phyloP scores from a whole-genome alignment of 495 filamentous ascomycete species.

The Penicillium canariense region DNA sequence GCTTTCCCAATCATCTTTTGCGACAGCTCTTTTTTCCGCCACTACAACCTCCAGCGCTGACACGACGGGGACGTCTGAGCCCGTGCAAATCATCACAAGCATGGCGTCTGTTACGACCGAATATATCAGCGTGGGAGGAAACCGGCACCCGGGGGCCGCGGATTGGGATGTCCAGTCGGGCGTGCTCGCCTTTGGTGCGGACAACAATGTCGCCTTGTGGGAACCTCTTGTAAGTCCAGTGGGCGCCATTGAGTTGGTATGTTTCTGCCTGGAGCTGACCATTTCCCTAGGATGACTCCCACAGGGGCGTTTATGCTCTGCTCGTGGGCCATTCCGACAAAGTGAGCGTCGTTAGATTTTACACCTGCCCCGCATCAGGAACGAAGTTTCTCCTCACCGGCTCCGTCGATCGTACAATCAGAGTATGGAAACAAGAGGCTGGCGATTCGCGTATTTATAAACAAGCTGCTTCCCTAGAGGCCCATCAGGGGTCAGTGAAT shows the following conservation, averaged over 20 bases:
- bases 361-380: slow-evolving; percentile 49
- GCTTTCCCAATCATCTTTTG: slow-evolving; percentile 25
- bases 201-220: slow-evolving; percentile 88
- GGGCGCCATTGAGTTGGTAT: background rate
- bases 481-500: slow-evolving; percentile 76
- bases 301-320: slow-evolving; percentile 61
- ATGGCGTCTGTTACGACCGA: slow-evolving; percentile 50
- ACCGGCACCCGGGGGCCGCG: slow-evolving; percentile 82
- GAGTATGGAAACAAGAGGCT: slow-evolving; percentile 59
- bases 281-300: slow-evolving; percentile 42
- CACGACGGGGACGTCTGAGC: background rate
- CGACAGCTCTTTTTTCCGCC: slow-evolving; percentile 24
- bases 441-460: slow-evolving; percentile 30
- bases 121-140: slow-evolving; percentile 83
- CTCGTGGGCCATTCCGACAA: slow-evolving; percentile 78
- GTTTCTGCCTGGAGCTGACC: slow-evolving; percentile 3
- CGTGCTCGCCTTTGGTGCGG: slow-evolving; percentile 84
- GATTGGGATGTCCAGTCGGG: slow-evolving; percentile 78
- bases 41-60: slow-evolving; percentile 1
- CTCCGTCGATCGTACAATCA: slow-evolving; percentile 75
- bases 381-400: slow-evolving; percentile 68
- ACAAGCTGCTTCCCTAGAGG: slow-evolving; percentile 50
- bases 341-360: slow-evolving; percentile 83
- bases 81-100: background rate
- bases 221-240: slow-evolving; percentile 65